Evolutionary conservation across 495 filamentous ascomycete genomes (phyloP), one percentile per base, ranked within the genome.

Genomic region (Penicillium bovifimosum): DNA sequence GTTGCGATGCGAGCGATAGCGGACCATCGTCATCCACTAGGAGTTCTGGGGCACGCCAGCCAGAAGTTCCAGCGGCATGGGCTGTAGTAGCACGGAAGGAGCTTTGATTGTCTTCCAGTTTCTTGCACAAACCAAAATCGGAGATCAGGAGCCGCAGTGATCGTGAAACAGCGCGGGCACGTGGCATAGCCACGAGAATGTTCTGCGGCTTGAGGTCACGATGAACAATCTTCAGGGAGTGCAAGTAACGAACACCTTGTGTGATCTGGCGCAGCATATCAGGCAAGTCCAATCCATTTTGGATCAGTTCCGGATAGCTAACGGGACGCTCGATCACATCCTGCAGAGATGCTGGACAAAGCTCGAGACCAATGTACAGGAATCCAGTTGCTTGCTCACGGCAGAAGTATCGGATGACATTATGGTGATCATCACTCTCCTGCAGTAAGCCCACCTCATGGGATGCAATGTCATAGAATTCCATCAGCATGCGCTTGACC

Each of bases 151-250:
- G 75, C 13, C 92, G 87, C n/a, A 74, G 56, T 7, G 68, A 63
- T 9, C 60, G 58, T 1, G 62, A 54, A 0, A 65, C 53, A 1
- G 56, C 61, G 31, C 74, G 72, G 10, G 71, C 72, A 8, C 74
- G 68, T 3, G 72, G 72, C 73, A 67, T 82, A 70, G 70, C 76
- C 43, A 96, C 90, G 0, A 98, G 77, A 40, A 97, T 96, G 59
- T 98, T 98, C 60, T 97, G 93, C 1, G 93, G 93, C 65, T 98
- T 98, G 58, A 98, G 77, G 67, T 98, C 93, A 42, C 93, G 87
- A 66, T 98, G 93, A 10, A 98, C 95, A 58, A 98, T 96, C 46
- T 95, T 86, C 39, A 97, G 78, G 11, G 83, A 86, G 67, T 98
- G 93, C 16, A 98, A 75, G 70, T 97, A 90, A 48, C 85, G 82